Base-by-base conservation (phyloP, 306 rosid genomes). In the Prunus armeniaca region DNA sequence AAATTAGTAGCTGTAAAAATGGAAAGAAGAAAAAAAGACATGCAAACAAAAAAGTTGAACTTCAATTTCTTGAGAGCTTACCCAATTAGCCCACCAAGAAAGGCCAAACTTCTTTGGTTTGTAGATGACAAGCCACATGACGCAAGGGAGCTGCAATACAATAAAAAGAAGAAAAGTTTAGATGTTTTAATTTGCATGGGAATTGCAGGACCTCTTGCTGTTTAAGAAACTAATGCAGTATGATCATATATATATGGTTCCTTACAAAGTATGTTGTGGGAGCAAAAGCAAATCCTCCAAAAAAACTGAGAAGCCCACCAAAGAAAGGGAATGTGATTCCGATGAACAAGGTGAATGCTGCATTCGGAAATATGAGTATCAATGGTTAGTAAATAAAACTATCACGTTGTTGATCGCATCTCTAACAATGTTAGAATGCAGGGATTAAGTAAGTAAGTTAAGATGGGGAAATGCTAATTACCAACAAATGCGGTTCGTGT, bases 261-360 rank as follows among this genome's bases (percentile, higher is more conserved):
- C 81, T 74, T 74, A 85, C 88, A 30, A 34, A 85, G 71, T 82
- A 85, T 20, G 86, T 17, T 12, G 86, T 82, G 46, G 86, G 79
- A 63, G 86, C 86, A 71, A 85, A 85, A 12, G 84, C 80, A 79
- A 85, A 82, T 51, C 88, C 84, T 76, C 88, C 88, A 49, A 82
- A 82, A 68, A 85, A 85, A 64, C 86, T 30, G 1, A 79, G 79
- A 62, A 85, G 86, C 17, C 84, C 88, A 0, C 88, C 88, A 32
- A 85, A 85, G 88, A 85, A 85, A 7, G 86, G 84, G 55, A 85
- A 62, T 2, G 86, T 66, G 8, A 82, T 82, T 25, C 71, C 88
- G 0, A 85, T 1, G 24, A 85, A 57, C 82, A 79, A 72, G 12
- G 86, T 82, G 9, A 82, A 1, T 2, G 88, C 88, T 85, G 71